phyloP scores from a whole-genome alignment of 2,329 filamentous ascomycete species.

The Scopulariopsis brevicaulis region DNA sequence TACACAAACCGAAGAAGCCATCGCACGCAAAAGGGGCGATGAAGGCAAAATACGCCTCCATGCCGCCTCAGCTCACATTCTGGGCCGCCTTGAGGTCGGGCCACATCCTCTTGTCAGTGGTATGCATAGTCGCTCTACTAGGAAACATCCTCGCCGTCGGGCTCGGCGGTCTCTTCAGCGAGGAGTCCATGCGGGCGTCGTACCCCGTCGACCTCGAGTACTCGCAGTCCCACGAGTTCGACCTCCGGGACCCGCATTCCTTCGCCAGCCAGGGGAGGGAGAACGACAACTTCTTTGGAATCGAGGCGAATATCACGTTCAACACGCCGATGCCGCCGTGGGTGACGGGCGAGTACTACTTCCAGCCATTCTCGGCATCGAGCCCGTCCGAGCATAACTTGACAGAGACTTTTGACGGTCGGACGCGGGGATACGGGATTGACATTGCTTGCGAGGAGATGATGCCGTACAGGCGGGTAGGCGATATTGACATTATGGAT shows the following conservation, averaged over 20 bases:
- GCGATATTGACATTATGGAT: background rate
- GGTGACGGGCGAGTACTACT: conserved; percentile 31
- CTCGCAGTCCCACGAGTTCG: conserved; percentile 8
- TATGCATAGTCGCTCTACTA: conserved; percentile 35
- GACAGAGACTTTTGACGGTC: conserved; percentile 6
- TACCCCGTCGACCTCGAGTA: conserved; percentile 5
- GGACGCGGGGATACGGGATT: conserved; percentile 16
- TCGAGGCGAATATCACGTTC: conserved; percentile 30
- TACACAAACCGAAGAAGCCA: conserved; percentile 22
- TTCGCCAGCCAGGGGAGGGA: background rate
- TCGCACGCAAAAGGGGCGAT: conserved; percentile 21
- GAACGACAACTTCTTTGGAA: conserved; percentile 17
- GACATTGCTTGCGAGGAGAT: conserved; percentile 10
- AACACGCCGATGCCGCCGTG: conserved; percentile 35
- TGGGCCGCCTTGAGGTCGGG: conserved; percentile 28
- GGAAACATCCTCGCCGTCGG: conserved; percentile 42
- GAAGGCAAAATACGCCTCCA: conserved; percentile 34
- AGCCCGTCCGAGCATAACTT: background rate
- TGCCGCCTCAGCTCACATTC: conserved; percentile 40
- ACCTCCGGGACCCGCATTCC: conserved; percentile 5
- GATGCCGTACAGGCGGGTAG: background rate
- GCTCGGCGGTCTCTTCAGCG: conserved; percentile 37
- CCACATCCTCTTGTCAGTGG: conserved; percentile 31
- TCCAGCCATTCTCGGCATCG: conserved; percentile 27
- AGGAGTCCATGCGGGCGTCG: conserved; percentile 9